Base-by-base conservation (phyloP, 1,284 basidiomycete genomes). In the Heterobasidion irregulare region DNA sequence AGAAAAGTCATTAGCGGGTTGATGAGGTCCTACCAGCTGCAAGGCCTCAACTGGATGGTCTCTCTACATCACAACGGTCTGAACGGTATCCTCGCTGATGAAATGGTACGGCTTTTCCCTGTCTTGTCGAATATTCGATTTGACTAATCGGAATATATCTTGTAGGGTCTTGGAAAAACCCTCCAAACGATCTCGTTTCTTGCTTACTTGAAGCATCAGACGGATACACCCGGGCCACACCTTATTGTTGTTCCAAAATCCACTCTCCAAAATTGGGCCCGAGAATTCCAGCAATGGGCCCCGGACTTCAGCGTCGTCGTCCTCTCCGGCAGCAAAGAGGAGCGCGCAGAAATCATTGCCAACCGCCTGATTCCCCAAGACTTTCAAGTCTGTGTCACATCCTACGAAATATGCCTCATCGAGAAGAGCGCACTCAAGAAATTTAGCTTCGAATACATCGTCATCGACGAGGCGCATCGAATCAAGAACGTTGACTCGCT, bases 401-500 rank as follows among this genome's bases (percentile, higher is more conserved):
- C 94, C 0, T 99, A 99, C 74, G 97, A 99, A 70, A 92, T 99
- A 64, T 98, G 94, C 68, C 80, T 99, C 58, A 92, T 97, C 63
- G 97, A 99, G 68, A 94, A 95, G 73, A 80, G 83, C 32, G 82
- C 89, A 0, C 79, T 99, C 62, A 94, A 92, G 72, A 97, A 96
- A 71, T 92, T 98, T 66, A 90, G 89, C 0, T 99, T 98, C 78
- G 93, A 97, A 72, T 99, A 99, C 73, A 98, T 99, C 70, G 82
- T 94, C 63, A 99, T 99, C 66, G 96, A 99, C 73, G 97, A 99
- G 73, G 97, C 96, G 0, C 97, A 99, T 67, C 89, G 96, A 43
- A 99, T 99, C 82, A 99, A 99, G 78, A 99, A 99, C 65, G 94
- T 96, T 64, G 94, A 99, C 68, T 98, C 94, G 34, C 89, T 98